phyloP scores from a whole-genome alignment of 768 basidiomycete species.

The Amanita polypyramis region DNA sequence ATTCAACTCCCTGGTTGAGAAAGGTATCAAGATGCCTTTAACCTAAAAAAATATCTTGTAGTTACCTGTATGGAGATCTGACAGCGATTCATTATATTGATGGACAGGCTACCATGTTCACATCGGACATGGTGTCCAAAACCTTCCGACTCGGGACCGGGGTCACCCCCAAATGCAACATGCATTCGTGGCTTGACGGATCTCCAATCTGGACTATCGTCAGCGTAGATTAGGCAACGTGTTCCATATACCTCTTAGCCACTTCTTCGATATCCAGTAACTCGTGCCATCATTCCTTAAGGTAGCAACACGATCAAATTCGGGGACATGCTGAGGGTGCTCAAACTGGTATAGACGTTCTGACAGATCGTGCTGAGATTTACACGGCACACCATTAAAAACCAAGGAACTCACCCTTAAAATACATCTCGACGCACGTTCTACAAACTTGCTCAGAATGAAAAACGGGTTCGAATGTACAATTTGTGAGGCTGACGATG shows the following conservation, averaged over 20 bases:
- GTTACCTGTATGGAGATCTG: constrained; percentile 53
- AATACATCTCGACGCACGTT: constrained; percentile 43
- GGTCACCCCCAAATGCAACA: constrained; percentile 42
- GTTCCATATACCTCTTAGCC: constrained; percentile 55
- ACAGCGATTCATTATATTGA: constrained; percentile 43
- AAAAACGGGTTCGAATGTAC: constrained; percentile 37
- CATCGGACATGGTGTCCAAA: constrained; percentile 56
- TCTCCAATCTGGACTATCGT: constrained; percentile 53
- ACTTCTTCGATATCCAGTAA: constrained; percentile 70
- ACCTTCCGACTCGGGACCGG: constrained; percentile 49
- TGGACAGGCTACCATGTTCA: constrained; percentile 55
- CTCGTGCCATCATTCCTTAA: constrained; percentile 30
- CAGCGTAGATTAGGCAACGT: constrained; percentile 2
- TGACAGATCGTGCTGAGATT: constrained; percentile 17
- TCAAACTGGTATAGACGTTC: constrained; percentile 61
- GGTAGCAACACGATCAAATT: constrained; percentile 45
- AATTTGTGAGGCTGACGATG: constrained; percentile 34
- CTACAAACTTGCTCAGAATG: constrained; percentile 46
- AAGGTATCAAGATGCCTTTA: constrained; percentile 6
- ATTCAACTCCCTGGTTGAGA: constrained; percentile 36
- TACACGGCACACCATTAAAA: not conserved
- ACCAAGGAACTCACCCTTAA: constrained; percentile 36
- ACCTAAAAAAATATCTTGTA: not conserved
- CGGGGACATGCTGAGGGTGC: constrained; percentile 50
- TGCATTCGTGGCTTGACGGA: constrained; percentile 72